Evolutionary conservation across 768 basidiomycete genomes (phyloP), one percentile per base, ranked within the genome.

Genomic region (Kwoniella shandongensis): DNA sequence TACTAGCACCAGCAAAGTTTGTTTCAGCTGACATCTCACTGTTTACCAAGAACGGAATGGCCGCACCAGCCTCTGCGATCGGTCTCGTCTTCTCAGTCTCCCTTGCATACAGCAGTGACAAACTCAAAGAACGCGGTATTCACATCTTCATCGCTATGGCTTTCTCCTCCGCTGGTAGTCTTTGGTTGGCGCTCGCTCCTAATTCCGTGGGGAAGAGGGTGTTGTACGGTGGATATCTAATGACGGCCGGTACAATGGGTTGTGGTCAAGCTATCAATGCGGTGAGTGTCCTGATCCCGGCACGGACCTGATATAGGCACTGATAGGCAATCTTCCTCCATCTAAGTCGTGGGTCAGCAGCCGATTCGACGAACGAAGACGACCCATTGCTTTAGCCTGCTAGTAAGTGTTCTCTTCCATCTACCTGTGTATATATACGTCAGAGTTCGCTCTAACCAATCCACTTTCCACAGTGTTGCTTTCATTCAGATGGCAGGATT

Each of bases 41-140:
- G n/a, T n/a, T n/a, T n/a, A n/a, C n/a, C n/a, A n/a, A 54, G 52
- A 61, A 61, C 49, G 59, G 59, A 22, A 61, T 61, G 59, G 50
- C 53, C 26, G 59, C 59, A 10, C 59, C 59, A 2, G 59, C 44
- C 5, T 50, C 59, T 15, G 59, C 59, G n/a, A 61, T 61, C 41
- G 59, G 48, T 13, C 54, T 61, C 40, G 42, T 61, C 53, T 45
- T 61, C 17, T 61, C 59, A 26, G 45, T 61, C 35, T 30, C 47
- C 18, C 49, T 61, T 7, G 59, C 59, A 4, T 61, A 36, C 13
- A 49, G 35, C 39, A 41, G 36, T 45, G 59, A 61, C 32, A 23
- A 53, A 20, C 22, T 45, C 25, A 23, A 38, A 29, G 59, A 61
- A 22, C 39, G 59, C 7, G 59, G 59, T 20, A 23, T 61, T 4